Base-by-base conservation (phyloP, 2,329 filamentous ascomycete species). In the Tolypocladium ovalisporum region DNA sequence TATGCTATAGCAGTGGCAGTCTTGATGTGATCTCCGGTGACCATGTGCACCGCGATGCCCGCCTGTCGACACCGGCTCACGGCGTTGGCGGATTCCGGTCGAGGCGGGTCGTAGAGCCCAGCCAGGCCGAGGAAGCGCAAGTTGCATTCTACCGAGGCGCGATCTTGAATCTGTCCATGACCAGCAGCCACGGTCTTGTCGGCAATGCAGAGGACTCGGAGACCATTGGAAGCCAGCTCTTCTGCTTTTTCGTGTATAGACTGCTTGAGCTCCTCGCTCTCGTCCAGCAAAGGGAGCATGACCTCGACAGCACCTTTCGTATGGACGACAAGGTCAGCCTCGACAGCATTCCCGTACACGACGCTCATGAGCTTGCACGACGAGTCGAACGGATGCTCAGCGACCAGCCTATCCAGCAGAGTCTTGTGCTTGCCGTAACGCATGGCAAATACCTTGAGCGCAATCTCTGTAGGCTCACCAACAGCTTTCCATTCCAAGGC, bases 341-440 rank as follows among this genome's bases (percentile, higher is more conserved):
- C 71, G 19, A 69, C 22, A 1, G 67, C 68, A 49, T 64, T 68
- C 9, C 69, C 68, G 49, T 86, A 88, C 34, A 89, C 79, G 54
- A 89, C 86, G 40, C 84, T 86, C 87, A 90, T 90, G 58, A 85
- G 80, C 73, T 90, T 90, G 70, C 86, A 81, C 40, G 82, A 82
- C 0, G 86, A 89, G 67, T 90, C 86, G 65, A 90, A 90, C 2
- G 86, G 86, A 56, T 86, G 86, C 64, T 90, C 87, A 1, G 82
- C 79, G 12, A 87, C 64, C 51, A 85, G 71, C 42, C 71, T 69
- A 57, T 78, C 76, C 29, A 67, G 63, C n/a, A 70, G 70, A 27
- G 69, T 67, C 66, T 79, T 79, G 55, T 73, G 76, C 59, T 78
- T 77, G 35, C 79, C 77, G 63, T 89, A 89, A 22, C 87, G 82